These are phyloP conservation scores for Herpetomonas muscarum DNA, from an alignment of 208 protist species.

Conservation along the genomic window DNA sequence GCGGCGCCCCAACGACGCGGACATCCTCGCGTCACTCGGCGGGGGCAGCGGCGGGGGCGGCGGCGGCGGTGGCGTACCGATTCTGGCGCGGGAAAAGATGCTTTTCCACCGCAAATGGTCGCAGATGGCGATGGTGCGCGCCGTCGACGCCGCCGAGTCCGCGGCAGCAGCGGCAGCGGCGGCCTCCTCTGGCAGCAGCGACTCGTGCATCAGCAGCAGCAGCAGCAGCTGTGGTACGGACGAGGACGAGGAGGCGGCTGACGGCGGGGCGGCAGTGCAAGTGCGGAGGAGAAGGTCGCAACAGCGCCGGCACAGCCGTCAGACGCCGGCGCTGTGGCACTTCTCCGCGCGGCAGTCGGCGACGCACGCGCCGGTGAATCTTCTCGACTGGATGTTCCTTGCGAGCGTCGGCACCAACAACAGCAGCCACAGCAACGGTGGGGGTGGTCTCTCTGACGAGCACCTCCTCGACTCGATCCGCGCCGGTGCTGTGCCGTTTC, in stretches of 20 bases:
- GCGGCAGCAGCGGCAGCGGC: background rate
- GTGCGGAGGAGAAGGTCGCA: no score
- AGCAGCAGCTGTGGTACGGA: background rate
- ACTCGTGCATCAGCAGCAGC: background rate
- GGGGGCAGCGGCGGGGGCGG: background rate
- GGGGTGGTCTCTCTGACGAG: background rate
- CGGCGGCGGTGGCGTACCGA: conserved; percentile 7
- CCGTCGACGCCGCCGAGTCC: conserved; percentile 1
- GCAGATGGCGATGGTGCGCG: conserved; percentile 1
- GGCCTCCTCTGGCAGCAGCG: background rate
- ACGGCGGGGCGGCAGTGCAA: no score
- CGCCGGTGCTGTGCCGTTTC: conserved; percentile 13
- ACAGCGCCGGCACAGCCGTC: background rate
- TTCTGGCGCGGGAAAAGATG: conserved; percentile 5
- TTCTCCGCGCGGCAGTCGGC: background rate
- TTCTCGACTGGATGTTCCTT: conserved; percentile 21
- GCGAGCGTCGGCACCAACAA: background rate
- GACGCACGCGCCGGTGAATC: conserved; percentile 20
- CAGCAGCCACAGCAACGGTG: background rate
- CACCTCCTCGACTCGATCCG: conserved; percentile 3
- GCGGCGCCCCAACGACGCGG: background rate
- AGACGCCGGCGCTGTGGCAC: background rate
- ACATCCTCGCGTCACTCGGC: background rate
- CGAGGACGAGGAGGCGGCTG: background rate
- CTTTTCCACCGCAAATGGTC: conserved; percentile 7